These are phyloP conservation scores for Nadsonia commutata DNA, from an alignment of 1,139 yeast genomes.

Conservation along the genomic window DNA sequence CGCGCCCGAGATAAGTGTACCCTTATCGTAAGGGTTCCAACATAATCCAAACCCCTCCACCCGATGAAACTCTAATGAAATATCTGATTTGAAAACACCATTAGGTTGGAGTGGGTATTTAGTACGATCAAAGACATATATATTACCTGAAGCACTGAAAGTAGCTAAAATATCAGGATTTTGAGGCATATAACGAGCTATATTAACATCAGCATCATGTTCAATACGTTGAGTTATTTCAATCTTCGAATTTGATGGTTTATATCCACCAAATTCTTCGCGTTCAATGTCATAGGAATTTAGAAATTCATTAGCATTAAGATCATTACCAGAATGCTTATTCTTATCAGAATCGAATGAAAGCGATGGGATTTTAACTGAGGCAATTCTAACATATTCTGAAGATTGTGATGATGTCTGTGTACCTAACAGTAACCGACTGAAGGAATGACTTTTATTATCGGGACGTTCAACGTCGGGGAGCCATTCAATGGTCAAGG, in stretches of 20 bases:
- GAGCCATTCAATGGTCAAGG: slow-evolving; percentile 27
- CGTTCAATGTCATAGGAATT: background rate
- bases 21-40: slow-evolving; percentile 36
- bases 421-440: slow-evolving; percentile 53
- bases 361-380: slow-evolving; percentile 48
- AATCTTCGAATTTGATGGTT: background rate
- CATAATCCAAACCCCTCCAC: slow-evolving; percentile 58
- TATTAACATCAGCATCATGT: background rate
- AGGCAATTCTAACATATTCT: slow-evolving; percentile 61
- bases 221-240: background rate
- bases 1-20: slow-evolving; percentile 44
- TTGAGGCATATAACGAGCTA: slow-evolving; percentile 44
- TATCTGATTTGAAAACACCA: slow-evolving; percentile 13
- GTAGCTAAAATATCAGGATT: slow-evolving; percentile 56
- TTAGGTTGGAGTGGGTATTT: slow-evolving; percentile 14
- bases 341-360: slow-evolving; percentile 6
- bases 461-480: slow-evolving; percentile 16
- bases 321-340: too few species aligned
- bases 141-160: slow-evolving; percentile 61
- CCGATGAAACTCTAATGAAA: slow-evolving; percentile 34
- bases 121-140: slow-evolving; percentile 47
- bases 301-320: background rate
- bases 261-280: background rate
- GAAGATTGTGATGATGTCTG: slow-evolving; percentile 69
- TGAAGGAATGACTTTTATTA: slow-evolving; percentile 11